These are phyloP conservation scores for Hypoxylon crocopeplum DNA, from an alignment of 495 filamentous ascomycete species.

Conservation along the genomic window DNA sequence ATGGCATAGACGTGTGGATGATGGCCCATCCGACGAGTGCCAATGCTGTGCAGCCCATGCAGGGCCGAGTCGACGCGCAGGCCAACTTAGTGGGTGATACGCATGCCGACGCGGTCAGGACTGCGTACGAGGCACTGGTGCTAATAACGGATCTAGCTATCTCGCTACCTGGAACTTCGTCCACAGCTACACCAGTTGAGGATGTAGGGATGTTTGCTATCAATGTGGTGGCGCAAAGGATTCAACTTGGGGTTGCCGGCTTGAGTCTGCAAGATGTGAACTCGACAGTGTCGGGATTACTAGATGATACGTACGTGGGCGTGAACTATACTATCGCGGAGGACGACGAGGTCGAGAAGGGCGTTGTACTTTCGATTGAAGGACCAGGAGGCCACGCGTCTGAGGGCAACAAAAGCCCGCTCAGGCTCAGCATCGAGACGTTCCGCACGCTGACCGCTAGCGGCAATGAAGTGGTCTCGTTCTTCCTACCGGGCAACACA, in stretches of 20 bases:
- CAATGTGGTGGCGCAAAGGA: constrained; percentile 38
- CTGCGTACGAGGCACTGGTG: constrained; percentile 32
- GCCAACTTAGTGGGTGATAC: constrained; percentile 14
- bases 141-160: constrained; percentile 22
- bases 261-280: constrained; percentile 21
- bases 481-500: constrained; percentile 36
- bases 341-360: constrained; percentile 12
- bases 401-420: constrained; percentile 29
- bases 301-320: constrained; percentile 25
- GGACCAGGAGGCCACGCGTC: constrained; percentile 40
- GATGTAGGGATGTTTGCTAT: constrained; percentile 52
- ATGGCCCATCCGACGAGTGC: constrained; percentile 54
- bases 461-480: constrained; percentile 7
- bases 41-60: constrained; percentile 37
- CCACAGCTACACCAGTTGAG: constrained; percentile 38
- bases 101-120: constrained; percentile 27
- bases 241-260: constrained; percentile 25
- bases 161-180: constrained; percentile 22
- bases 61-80: constrained; percentile 29
- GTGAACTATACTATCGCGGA: constrained; percentile 24
- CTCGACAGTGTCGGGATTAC: constrained; percentile 15
- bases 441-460: constrained; percentile 25
- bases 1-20: constrained; percentile 59
- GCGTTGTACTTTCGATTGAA: constrained; percentile 23
- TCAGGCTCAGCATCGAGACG: constrained; percentile 33